Evolutionary conservation across 1,139 yeast species (phyloP).

Genomic region (Lizanozyma gosingica): DNA sequence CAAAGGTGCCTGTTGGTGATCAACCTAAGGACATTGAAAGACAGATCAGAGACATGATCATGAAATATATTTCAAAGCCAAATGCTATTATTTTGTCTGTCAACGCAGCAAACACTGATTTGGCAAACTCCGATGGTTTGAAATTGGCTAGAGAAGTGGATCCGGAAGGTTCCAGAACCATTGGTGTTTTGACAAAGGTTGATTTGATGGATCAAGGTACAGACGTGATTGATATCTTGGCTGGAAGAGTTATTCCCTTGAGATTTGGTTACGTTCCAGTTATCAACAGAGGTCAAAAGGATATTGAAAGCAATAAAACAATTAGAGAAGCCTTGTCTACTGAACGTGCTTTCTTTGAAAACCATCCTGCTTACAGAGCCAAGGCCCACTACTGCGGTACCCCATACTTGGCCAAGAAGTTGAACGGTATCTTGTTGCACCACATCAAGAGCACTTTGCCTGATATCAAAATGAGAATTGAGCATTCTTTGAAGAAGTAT

Average conservation of each 20-base stretch:
- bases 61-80: slow-evolving; percentile 90
- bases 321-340: slow-evolving; percentile 82
- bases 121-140: slow-evolving; percentile 95
- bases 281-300: slow-evolving; percentile 95
- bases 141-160: slow-evolving; percentile 96
- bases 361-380: slow-evolving; percentile 68
- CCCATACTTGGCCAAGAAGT: slow-evolving; percentile 87
- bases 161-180: slow-evolving; percentile 93
- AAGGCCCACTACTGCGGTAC: slow-evolving; percentile 94
- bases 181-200: slow-evolving; percentile 94
- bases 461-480: slow-evolving; percentile 89
- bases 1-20: slow-evolving; percentile 99
- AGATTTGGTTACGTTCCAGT: slow-evolving; percentile 97
- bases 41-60: slow-evolving; percentile 88
- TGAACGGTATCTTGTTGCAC: slow-evolving; percentile 81
- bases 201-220: slow-evolving; percentile 98
- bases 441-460: slow-evolving; percentile 93
- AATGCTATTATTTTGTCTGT: slow-evolving; percentile 94
- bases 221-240: slow-evolving; percentile 94
- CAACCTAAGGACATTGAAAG: slow-evolving; percentile 97
- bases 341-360: slow-evolving; percentile 70
- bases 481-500: slow-evolving; percentile 70
- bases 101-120: slow-evolving; percentile 94
- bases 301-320: slow-evolving; percentile 79
- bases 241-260: slow-evolving; percentile 92